These are phyloP conservation scores for Paramecium tetraurelia DNA, from an alignment of 73 alveolate species.

Conservation along the genomic window DNA sequence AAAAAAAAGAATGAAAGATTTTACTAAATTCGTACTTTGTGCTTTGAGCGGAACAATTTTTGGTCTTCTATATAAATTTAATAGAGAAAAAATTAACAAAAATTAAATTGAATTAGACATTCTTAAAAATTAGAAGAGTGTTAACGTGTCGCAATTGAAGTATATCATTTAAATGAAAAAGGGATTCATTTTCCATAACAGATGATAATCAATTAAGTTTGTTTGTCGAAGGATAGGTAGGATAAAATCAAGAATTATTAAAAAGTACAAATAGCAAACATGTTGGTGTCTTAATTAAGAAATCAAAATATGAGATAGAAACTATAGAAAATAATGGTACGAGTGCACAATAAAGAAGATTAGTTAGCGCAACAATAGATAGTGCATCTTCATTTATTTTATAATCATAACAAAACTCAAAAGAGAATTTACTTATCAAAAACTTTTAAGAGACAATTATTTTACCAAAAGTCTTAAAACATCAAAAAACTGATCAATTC, in stretches of 20 bases:
- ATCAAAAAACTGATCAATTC: neutral
- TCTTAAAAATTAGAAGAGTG: neutral
- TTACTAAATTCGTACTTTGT: neutral
- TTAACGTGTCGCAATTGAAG: neutral
- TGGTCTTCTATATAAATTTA: neutral
- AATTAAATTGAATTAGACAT: neutral
- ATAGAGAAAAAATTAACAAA: neutral
- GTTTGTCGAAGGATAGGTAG: neutral
- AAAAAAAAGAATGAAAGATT: neutral
- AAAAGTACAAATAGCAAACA: neutral
- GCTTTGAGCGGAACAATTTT: neutral
- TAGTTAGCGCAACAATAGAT: neutral
- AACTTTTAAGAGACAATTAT: neutral
- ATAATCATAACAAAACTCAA: neutral
- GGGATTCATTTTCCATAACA: neutral
- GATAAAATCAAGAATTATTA: neutral
- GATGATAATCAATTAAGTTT: neutral
- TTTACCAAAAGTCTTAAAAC: neutral
- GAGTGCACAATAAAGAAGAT: neutral
- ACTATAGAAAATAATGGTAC: neutral
- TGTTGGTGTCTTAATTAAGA: neutral
- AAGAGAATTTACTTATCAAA: neutral
- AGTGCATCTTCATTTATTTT: neutral
- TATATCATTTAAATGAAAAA: neutral
- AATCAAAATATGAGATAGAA: neutral